phyloP scores from a whole-genome alignment of 371 early-diverging fungal species.

The Saksenaea oblongispora region DNA sequence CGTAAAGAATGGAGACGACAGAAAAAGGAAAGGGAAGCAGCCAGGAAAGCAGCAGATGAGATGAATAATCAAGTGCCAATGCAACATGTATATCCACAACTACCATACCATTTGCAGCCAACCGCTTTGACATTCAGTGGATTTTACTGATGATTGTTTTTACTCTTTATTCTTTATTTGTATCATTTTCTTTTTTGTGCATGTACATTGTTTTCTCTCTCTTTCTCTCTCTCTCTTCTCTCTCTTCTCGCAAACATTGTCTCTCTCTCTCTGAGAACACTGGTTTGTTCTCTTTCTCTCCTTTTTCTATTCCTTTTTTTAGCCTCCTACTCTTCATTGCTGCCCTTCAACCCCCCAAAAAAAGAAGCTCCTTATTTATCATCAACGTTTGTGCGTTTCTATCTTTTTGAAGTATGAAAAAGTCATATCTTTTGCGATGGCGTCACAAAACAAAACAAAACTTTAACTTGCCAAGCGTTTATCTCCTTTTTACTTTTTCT shows the following conservation, averaged over 20 bases:
- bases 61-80: not conserved
- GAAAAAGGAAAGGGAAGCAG: conserved; percentile 37
- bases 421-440: too few relatives aligned
- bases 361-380: not conserved
- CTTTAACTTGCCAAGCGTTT: too few relatives aligned
- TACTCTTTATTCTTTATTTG: not conserved
- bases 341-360: not conserved
- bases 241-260: too few relatives aligned
- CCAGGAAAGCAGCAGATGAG: conserved; percentile 20
- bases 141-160: not conserved
- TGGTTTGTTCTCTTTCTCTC: not conserved
- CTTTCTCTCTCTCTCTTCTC: too few relatives aligned
- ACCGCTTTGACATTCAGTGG: not conserved
- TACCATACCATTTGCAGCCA: conserved; percentile 2
- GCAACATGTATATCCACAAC: conserved; percentile 5
- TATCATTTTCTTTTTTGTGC: not conserved
- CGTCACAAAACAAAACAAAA: too few relatives aligned
- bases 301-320: not conserved
- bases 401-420: too few relatives aligned
- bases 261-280: not conserved
- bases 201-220: not conserved
- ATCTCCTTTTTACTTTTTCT: too few relatives aligned
- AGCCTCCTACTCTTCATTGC: not conserved
- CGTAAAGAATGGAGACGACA: conserved; percentile 48
- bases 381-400: not conserved